Conservation (phyloP, 345 rosid genomes). For the Fremontodendron californicum region DNA sequence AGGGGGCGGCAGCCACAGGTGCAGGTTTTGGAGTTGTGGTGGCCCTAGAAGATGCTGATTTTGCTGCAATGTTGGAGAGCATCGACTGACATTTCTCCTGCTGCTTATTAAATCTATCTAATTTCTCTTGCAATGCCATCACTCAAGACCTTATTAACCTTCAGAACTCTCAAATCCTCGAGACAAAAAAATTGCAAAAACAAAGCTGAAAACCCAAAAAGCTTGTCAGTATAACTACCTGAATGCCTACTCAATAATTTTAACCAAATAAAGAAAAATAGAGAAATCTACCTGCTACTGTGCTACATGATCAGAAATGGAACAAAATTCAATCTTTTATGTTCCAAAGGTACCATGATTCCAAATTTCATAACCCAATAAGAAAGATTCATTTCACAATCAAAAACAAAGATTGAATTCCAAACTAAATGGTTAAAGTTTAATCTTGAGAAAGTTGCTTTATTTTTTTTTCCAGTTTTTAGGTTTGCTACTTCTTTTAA, state of each 20-base stretch:
- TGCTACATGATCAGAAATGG: not conserved
- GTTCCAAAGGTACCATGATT: not conserved
- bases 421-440: not conserved
- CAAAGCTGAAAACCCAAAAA: not conserved
- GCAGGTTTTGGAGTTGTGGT: constrained; percentile 22
- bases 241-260: not conserved
- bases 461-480: not conserved
- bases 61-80: constrained; percentile 55
- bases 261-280: not conserved
- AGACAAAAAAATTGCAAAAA: not conserved
- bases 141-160: not conserved
- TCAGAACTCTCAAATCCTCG: not conserved
- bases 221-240: not conserved
- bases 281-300: not conserved
- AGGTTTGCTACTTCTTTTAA: not conserved
- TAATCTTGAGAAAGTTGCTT: not conserved
- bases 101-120: constrained; percentile 68
- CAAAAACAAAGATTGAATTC: not conserved
- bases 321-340: not conserved
- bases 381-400: not conserved
- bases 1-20: constrained; percentile 27
- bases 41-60: constrained; percentile 37
- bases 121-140: constrained; percentile 67
- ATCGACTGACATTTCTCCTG: constrained; percentile 70
- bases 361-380: not conserved